A percentile compares a stretch with the other conserved stretches of the same genome.
These are phyloP conservation scores for Hirsutella minnesotensis DNA, from an alignment of 2,329 filamentous ascomycete genomes.

Conservation along the genomic window DNA sequence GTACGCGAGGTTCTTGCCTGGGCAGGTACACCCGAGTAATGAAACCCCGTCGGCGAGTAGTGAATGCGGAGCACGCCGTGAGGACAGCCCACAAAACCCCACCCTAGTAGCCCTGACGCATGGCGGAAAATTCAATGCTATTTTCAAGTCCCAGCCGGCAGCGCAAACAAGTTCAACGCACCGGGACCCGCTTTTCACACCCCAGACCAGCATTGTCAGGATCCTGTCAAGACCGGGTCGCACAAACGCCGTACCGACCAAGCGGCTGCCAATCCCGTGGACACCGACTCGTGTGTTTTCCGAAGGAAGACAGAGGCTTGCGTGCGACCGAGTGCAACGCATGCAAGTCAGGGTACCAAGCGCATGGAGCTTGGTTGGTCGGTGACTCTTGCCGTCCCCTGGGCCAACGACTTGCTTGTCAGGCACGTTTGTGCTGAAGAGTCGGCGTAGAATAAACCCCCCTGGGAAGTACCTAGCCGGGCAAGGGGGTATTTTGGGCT, in stretches of 20 bases:
- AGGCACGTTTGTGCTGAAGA: no score
- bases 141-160: background rate
- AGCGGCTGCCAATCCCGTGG: background rate
- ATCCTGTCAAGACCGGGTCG: background rate
- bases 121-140: background rate
- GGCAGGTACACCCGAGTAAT: background rate
- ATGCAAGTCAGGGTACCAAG: no score
- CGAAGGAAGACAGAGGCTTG: background rate
- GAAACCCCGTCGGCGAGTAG: background rate
- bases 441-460: no score
- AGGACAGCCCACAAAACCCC: background rate
- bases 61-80: background rate
- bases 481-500: no score
- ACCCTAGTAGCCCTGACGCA: background rate
- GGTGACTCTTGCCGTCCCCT: no score
- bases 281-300: background rate
- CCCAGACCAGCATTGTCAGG: slow-evolving; percentile 5
- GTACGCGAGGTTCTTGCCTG: no score
- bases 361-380: no score
- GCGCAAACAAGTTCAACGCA: slow-evolving; percentile 1
- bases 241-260: background rate
- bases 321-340: background rate
- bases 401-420: no score
- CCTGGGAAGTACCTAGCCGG: no score
- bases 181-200: slow-evolving; percentile 3